Evolutionary conservation across 768 basidiomycete genomes (phyloP).

Genomic region (Leccinellum albellum): DNA sequence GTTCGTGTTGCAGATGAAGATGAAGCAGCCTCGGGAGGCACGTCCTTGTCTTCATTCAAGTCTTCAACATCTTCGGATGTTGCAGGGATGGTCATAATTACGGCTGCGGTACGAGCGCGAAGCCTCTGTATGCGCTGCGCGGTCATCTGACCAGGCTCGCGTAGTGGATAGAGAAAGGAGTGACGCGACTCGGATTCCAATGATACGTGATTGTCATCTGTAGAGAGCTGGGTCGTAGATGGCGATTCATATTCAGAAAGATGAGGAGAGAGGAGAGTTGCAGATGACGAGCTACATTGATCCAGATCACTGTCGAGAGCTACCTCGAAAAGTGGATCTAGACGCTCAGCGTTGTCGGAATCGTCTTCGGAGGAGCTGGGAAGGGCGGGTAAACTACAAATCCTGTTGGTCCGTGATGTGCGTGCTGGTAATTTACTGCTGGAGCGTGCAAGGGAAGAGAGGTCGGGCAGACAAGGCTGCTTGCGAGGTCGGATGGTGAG

Average conservation of each 20-base stretch:
- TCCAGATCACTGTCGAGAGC: constrained; percentile 18
- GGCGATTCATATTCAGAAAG: constrained; percentile 7
- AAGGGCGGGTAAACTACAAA: constrained; percentile 13
- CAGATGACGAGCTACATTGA: constrained; percentile 17
- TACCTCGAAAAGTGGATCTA: constrained; percentile 10
- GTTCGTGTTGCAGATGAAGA: background rate
- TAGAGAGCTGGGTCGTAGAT: background rate
- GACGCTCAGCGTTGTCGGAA: background rate
- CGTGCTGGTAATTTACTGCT: constrained; percentile 5
- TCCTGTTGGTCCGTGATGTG: constrained; percentile 1
- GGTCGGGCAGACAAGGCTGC: background rate
- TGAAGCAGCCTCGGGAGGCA: background rate
- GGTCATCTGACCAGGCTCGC: constrained; percentile 26
- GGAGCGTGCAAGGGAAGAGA: constrained; percentile 2
- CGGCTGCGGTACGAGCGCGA: constrained; percentile 25
- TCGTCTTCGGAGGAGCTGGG: constrained; percentile 1
- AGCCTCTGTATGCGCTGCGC: constrained; percentile 21
- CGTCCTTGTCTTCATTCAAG: constrained; percentile 1
- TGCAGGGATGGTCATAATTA: constrained; percentile 27
- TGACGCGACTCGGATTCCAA: constrained; percentile 10
- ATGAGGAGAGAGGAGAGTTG: constrained; percentile 18
- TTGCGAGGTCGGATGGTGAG: constrained; percentile 6
- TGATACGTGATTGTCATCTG: constrained; percentile 8
- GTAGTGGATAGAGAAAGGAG: constrained; percentile 12
- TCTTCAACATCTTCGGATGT: constrained; percentile 17